Conservation (phyloP, 2,329 filamentous ascomycete species). For the Podosphaera xanthii region DNA sequence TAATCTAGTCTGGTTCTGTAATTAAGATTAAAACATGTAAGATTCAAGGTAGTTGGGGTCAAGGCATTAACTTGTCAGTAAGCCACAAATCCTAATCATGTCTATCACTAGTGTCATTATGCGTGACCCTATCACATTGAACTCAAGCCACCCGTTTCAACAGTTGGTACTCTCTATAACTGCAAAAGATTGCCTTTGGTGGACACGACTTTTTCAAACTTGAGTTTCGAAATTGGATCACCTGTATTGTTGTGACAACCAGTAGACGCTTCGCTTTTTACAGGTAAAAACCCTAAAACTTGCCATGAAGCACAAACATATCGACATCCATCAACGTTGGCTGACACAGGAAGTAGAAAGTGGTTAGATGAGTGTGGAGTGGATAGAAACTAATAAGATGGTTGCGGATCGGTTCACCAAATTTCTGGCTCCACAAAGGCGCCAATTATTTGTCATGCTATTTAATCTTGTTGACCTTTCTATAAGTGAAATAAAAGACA, state of each 20-base stretch:
- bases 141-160: not conserved
- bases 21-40: no score
- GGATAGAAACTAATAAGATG: constrained; percentile 7
- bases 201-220: not conserved
- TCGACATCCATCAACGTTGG: constrained; percentile 13
- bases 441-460: not conserved
- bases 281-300: constrained; percentile 2
- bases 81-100: no score
- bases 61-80: no score
- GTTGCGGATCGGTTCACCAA: constrained; percentile 9
- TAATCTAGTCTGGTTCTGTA: no score
- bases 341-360: constrained; percentile 9
- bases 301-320: constrained; percentile 8
- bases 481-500: no score
- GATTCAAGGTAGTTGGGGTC: no score
- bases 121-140: no score
- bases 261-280: constrained; percentile 3
- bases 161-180: not conserved
- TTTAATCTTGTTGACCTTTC: not conserved
- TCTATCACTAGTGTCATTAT: no score
- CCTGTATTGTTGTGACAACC: not conserved
- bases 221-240: not conserved
- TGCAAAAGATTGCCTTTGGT: not conserved
- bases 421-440: constrained; percentile 1
- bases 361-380: constrained; percentile 7